Evolutionary conservation across 805 yeast species (phyloP).

Genomic region (Torulaspora delbrueckii): DNA sequence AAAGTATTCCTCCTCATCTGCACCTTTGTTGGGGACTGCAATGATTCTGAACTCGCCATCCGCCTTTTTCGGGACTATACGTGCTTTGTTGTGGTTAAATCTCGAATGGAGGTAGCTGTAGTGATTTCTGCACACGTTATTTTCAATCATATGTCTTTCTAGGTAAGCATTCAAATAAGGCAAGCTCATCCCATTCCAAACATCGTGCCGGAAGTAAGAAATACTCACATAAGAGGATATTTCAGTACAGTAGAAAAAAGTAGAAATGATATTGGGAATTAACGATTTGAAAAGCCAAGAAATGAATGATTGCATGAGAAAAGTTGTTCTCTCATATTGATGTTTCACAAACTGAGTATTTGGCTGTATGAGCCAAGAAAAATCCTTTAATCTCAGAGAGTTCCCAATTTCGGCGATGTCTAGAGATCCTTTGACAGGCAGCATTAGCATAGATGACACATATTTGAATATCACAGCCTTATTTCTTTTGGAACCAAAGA

Average conservation of each 20-base stretch:
- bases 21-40: constrained; percentile 47
- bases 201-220: constrained; percentile 50
- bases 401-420: constrained; percentile 33
- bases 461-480: constrained; percentile 37
- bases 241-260: constrained; percentile 67
- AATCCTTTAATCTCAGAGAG: constrained; percentile 36
- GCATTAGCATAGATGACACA: constrained; percentile 38
- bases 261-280: constrained; percentile 43
- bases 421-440: constrained; percentile 38
- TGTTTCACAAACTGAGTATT: constrained; percentile 35
- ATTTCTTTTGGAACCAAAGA: constrained; percentile 52
- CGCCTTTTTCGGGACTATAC: constrained; percentile 55
- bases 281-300: constrained; percentile 53
- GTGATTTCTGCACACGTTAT: constrained; percentile 18
- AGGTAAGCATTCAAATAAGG: constrained; percentile 44
- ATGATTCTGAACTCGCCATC: constrained; percentile 52
- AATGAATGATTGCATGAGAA: constrained; percentile 41
- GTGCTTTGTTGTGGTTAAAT: constrained; percentile 39
- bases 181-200: constrained; percentile 48
- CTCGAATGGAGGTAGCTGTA: constrained; percentile 19
- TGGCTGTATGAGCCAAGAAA: constrained; percentile 51
- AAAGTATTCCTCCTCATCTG: constrained; percentile 32
- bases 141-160: constrained; percentile 33
- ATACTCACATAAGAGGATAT: constrained; percentile 39
- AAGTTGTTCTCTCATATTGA: constrained; percentile 39